Percentiles rank a stretch among this genome's conserved stretches.
Conservation (phyloP, 2,329 filamentous ascomycete species). For the Dendrostoma leiphaemia region DNA sequence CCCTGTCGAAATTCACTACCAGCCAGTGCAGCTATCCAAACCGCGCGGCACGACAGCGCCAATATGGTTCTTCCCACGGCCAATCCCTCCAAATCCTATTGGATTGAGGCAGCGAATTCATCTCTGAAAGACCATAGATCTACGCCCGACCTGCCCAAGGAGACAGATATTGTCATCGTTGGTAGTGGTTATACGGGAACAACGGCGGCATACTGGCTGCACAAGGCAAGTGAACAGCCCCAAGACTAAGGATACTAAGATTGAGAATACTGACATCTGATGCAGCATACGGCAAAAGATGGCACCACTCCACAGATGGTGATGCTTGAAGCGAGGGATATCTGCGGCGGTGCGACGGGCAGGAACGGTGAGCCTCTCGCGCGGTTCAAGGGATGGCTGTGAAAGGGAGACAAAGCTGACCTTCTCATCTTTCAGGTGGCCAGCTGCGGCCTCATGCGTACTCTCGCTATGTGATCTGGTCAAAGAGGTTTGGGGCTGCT, state of each 20-base stretch:
- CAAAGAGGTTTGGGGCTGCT: slow-evolving; percentile 25
- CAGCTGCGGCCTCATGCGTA: slow-evolving; percentile 25
- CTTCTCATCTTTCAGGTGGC: slow-evolving; percentile 9
- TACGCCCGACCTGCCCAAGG: slow-evolving; percentile 13
- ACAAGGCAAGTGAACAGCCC: slow-evolving; percentile 14
- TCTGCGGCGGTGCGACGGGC: slow-evolving; percentile 23
- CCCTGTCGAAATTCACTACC: neutral
- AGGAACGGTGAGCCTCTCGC: slow-evolving; percentile 22
- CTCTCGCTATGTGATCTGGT: slow-evolving; percentile 29
- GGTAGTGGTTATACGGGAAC: slow-evolving; percentile 26
- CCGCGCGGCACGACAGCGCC: neutral
- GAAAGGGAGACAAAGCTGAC: neutral
- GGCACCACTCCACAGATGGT: slow-evolving; percentile 18
- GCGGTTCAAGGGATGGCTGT: neutral
- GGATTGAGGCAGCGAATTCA: slow-evolving; percentile 20
- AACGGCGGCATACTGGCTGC: slow-evolving; percentile 28
- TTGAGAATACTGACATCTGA: neutral
- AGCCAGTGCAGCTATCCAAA: neutral
- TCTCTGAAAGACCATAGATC: slow-evolving; percentile 15
- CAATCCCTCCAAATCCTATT: slow-evolving; percentile 21
- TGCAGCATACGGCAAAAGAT: slow-evolving; percentile 19
- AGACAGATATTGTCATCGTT: slow-evolving; percentile 24
- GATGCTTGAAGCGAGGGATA: slow-evolving; percentile 21
- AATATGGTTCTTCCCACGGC: slow-evolving; percentile 19
- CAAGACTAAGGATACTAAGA: too few species aligned